A percentile compares a stretch with the other conserved stretches of the same genome.
These are phyloP conservation scores for Corchorus capsularis DNA, from an alignment of 345 rosid genomes.

Conservation along the genomic window DNA sequence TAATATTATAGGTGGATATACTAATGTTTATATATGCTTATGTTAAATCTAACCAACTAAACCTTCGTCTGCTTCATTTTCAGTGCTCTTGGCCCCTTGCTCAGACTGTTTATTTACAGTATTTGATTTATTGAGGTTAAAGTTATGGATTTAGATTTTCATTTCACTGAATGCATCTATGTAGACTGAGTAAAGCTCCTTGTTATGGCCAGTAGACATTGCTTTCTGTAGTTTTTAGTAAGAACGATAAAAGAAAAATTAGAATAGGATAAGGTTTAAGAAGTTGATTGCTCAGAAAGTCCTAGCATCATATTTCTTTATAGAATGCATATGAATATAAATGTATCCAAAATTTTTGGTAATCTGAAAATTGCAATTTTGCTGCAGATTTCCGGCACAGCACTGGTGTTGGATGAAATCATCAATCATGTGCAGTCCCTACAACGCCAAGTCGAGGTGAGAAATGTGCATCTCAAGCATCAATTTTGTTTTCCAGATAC, in stretches of 20 bases:
- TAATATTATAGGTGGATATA: not conserved
- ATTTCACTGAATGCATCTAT: not conserved
- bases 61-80: not conserved
- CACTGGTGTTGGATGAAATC: constrained; percentile 91
- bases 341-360: not conserved
- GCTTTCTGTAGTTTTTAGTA: not conserved
- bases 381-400: constrained; percentile 93
- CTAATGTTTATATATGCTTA: not conserved
- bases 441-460: constrained; percentile 98
- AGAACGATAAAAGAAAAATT: not conserved
- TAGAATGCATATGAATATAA: not conserved
- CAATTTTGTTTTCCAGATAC: not conserved
- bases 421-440: constrained; percentile 92
- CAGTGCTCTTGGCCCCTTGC: not conserved
- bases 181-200: not conserved
- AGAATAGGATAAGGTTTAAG: not conserved
- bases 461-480: constrained; percentile 20
- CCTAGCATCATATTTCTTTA: not conserved
- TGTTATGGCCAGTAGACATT: not conserved
- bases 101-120: not conserved
- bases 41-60: not conserved
- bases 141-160: not conserved
- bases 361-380: constrained; percentile 5
- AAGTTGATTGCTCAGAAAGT: not conserved
- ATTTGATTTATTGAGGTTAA: not conserved